Conservation (phyloP, 2,329 filamentous ascomycete genomes). For the Cladosporium cucumerinum region DNA sequence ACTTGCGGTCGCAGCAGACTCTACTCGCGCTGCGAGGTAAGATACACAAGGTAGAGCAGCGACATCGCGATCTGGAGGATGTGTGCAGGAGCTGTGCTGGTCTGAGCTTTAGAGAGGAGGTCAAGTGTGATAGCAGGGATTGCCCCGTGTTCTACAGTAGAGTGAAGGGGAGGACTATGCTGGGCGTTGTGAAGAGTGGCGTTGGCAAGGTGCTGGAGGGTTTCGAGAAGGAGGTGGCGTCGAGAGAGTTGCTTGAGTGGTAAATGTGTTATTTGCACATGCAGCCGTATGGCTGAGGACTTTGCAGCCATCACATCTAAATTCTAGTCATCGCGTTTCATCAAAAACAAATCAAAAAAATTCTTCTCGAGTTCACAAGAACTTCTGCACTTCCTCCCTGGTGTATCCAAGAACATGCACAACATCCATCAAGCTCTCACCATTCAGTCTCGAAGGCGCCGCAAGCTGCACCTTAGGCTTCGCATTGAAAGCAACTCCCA, state of each 20-base stretch:
- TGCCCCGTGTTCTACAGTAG: slow-evolving; percentile 89
- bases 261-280: not conserved
- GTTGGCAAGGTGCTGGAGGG: slow-evolving; percentile 42
- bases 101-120: slow-evolving; percentile 67
- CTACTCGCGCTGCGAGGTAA: slow-evolving; percentile 62
- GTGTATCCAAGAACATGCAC: slow-evolving; percentile 65
- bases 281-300: too few relatives aligned
- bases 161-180: slow-evolving; percentile 56
- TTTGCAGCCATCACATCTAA: not conserved
- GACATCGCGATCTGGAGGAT: slow-evolving; percentile 60
- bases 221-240: slow-evolving; percentile 35
- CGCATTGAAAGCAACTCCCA: slow-evolving; percentile 80
- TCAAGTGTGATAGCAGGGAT: slow-evolving; percentile 86
- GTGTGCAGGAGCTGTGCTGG: slow-evolving; percentile 80
- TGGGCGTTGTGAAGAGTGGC: slow-evolving; percentile 39
- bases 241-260: slow-evolving; percentile 24
- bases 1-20: slow-evolving; percentile 54
- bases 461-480: slow-evolving; percentile 79
- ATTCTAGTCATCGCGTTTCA: not conserved
- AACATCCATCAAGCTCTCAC: slow-evolving; percentile 66
- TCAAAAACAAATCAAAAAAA: not conserved
- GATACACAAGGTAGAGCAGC: slow-evolving; percentile 62
- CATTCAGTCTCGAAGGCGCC: slow-evolving; percentile 69
- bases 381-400: slow-evolving; percentile 33
- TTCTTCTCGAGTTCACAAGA: not conserved